These are phyloP conservation scores for Angomonas deanei DNA, from an alignment of 208 protist genomes.

Conservation along the genomic window DNA sequence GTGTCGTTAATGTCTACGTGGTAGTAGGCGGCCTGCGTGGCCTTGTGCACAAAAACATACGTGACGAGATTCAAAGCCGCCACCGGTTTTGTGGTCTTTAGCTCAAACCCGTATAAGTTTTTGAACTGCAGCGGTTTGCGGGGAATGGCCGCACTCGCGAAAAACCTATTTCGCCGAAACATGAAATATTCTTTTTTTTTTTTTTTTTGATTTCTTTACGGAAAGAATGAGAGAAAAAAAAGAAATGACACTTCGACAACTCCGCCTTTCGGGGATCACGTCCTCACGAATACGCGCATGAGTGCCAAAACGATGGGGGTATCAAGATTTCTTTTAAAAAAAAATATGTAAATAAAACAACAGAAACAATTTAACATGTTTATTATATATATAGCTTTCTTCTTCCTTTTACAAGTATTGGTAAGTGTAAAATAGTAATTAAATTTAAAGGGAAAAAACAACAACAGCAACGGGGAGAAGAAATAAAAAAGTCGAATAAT, in stretches of 20 bases:
- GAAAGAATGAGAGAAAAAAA: constrained; percentile 18
- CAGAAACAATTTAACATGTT: neutral
- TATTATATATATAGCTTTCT: neutral
- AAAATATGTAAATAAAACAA: constrained; percentile 14
- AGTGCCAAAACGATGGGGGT: too few relatives aligned
- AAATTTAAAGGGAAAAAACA: constrained; percentile 3
- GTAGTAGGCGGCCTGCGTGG: constrained; percentile 78
- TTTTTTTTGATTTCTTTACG: constrained; percentile 7
- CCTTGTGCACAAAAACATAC: constrained; percentile 70
- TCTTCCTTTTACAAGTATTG: neutral
- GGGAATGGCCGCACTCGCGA: constrained; percentile 16
- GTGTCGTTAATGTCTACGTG: constrained; percentile 93
- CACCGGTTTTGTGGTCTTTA: constrained; percentile 41
- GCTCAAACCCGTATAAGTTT: constrained; percentile 68
- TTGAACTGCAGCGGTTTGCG: constrained; percentile 22
- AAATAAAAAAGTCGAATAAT: neutral
- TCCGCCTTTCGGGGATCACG: too few relatives aligned
- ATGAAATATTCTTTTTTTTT: constrained; percentile 17
- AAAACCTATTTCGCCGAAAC: constrained; percentile 42
- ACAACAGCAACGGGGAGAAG: constrained; percentile 1
- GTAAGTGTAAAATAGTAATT: neutral
- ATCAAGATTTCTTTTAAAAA: too few relatives aligned
- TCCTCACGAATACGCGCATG: too few relatives aligned
- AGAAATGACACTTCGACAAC: constrained; percentile 9
- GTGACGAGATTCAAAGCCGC: constrained; percentile 73